Base-by-base conservation (phyloP, 306 rosid species). In the Elaeagnus macrophylla region DNA sequence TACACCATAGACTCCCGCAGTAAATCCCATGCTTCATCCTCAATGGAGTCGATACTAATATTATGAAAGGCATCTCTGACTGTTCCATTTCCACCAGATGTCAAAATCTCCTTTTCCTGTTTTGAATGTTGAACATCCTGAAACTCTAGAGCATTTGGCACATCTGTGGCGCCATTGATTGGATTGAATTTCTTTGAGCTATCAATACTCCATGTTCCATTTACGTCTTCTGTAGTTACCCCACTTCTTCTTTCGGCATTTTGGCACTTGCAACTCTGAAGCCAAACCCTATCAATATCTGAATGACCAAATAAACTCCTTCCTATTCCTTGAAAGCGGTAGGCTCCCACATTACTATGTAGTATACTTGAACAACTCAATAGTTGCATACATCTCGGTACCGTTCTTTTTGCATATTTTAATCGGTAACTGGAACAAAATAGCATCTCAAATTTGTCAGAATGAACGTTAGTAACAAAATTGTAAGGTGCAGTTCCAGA, bases 1-100 rank as follows among this genome's bases (percentile, higher is more conserved):
- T 70, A 52, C 60, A 81, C 94, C 32, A 83, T 56, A 44, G 95
- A 87, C 53, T 79, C 89, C 50, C 86, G 72, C 40, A 87, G 81
- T 53, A 83, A 62, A 56, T 81, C 84, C 95, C 95, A 87, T 0
- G 95, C 95, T 72, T 87, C 95, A 57, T 83, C 89, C 74, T 83
- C 95, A 9, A 72, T 45, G 11, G 86, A 75, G 41, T 74, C 66
- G 53, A 68, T n/a, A 46, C 70, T 62, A 61, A 57, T 57, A 13
- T 67, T 49, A 10, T 36, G 67, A 66, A 64, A 66, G 60, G 66
- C 47, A 39, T 72, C 83, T 20, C 54, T 20, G 12, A 68, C 59
- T 54, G 77, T 54, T 55, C 79, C 93, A 81, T 81, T 78, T 59
- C 76, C 66, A 61, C 55, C 70, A 57, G 81, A 64, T 51, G 61